Base-by-base conservation (phyloP, 148 eudicot genomes). In the Amaranthus palmeri region DNA sequence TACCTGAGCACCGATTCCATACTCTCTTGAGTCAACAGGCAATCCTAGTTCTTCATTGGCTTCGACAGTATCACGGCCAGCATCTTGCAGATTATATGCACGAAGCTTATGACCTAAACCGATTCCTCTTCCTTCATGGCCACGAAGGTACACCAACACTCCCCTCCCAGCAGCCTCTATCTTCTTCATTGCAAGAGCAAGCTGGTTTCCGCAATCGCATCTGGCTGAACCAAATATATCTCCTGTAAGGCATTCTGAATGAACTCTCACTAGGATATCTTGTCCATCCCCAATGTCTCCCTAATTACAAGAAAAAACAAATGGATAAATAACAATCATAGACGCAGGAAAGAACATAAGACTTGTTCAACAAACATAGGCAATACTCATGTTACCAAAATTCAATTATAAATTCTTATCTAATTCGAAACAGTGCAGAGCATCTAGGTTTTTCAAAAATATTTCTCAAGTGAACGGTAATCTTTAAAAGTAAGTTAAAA, bases 1-100 rank as follows among this genome's bases (percentile, higher is more conserved):
- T 79, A 82, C 85, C 85, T 79, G 83, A 25, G 85, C 85, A 70
- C 85, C 79, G 55, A 82, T 79, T 4, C 81, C 77, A 41, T 82
- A 82, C 52, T 82, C 85, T 65, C 85, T 73, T 3, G 85, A 82
- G 65, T 82, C 85, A 53, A 82, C 76, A 40, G 85, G 85, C 55
- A 82, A 70, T 47, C 85, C 85, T 54, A 82, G 74, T 14, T 82
- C 83, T 61, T 78, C 80, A 70, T 82, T 82, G 14, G 85, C 85
- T 58, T 82, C 85, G 13, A 82, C 85, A 51, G 85, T 82, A 61
- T 82, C 82, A 65, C 81, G 80, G 13, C 85, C 85, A 65, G 67
- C 85, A 60, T 82, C 83, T 70, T 82, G 85, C n/a, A 68, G 40
- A 53, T 4, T 11, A 47, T 70, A 56, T 17, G 73, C 51, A 17